Conservation (phyloP, 805 yeast species). For the Pichia sporocuriosa region DNA sequence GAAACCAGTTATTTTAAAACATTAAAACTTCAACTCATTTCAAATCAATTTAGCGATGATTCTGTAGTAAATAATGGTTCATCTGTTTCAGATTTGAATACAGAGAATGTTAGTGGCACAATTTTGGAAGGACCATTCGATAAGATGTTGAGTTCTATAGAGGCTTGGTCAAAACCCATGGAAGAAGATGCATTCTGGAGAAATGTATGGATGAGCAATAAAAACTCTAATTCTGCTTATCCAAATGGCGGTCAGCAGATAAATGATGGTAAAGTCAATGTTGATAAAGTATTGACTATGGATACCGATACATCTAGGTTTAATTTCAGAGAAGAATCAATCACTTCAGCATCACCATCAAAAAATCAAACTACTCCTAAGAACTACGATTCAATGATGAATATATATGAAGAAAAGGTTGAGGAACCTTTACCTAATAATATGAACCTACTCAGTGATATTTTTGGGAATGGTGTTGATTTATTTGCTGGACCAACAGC, state of each 20-base stretch:
- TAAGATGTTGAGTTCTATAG: not conserved
- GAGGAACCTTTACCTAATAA: no score
- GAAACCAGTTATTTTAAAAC: conserved; percentile 2
- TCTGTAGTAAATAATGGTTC: not conserved
- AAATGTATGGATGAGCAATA: conserved; percentile 1
- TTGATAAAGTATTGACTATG: no score
- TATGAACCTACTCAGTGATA: no score
- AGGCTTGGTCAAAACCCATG: conserved; percentile 1
- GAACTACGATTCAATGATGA: no score
- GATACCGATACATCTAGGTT: no score
- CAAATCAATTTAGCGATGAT: not conserved
- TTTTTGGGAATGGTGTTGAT: not conserved
- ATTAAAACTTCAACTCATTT: not conserved
- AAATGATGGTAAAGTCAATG: not conserved
- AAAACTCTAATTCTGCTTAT: not conserved
- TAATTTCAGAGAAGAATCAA: no score
- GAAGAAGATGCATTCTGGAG: conserved; percentile 10
- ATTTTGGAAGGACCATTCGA: not conserved
- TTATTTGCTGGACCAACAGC: not conserved
- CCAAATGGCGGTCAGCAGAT: not conserved
- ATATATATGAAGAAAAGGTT: no score
- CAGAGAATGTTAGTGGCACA: no score
- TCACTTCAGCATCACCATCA: no score
- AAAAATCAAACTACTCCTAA: no score
- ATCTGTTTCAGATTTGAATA: not conserved